Evolutionary conservation across 2,329 filamentous ascomycete species (phyloP), one percentile per base, ranked within the genome.

Genomic region (Xylariaceae sp.): DNA sequence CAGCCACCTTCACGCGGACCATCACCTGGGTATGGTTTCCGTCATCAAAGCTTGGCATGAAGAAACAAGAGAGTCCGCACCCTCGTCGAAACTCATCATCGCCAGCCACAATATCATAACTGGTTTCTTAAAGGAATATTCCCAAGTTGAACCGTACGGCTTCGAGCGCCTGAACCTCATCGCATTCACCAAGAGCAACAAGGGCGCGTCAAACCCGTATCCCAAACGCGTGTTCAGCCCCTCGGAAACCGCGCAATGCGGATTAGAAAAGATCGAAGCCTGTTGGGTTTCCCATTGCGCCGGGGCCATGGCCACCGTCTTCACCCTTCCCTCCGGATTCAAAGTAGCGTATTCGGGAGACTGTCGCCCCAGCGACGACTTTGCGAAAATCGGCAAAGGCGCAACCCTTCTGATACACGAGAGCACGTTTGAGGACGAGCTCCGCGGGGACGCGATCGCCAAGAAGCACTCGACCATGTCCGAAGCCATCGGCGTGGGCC

Each of bases 331-430:
- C 0, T 84, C 85, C 1, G 88, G 86, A 15, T 88, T 99, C 72
- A 94, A 93, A 72, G 81, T 96, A 59, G 90, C 91, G 51, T 99
- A 96, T 76, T 96, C 90, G 3, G 94, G 94, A 58, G 94, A 99
- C 77, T 97, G 93, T 72, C 84, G 94, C 5, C 94, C 94, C 0
- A 90, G 85, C 3, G 68, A 76, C 2, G 71, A 76, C 0, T 97
- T 99, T 70, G 84, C 85, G 0, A 66, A 74, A 10, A 88, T 93
- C 54, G 95, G 90, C 51, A 76, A 77, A 51, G 86, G 86, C 62
- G 87, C 88, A 1, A 96, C 93, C 11, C 81, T 99, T 5, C 83
- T 97, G 4, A 85, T 99, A 58, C 94, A 99, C 77, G 94, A 99
- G 80, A 92, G 92, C 63, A 99, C 94, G 0, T 97, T 99, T 71